Evolutionary conservation across 2,329 filamentous ascomycete species (phyloP).

Genomic region (Alternaria dauci): DNA sequence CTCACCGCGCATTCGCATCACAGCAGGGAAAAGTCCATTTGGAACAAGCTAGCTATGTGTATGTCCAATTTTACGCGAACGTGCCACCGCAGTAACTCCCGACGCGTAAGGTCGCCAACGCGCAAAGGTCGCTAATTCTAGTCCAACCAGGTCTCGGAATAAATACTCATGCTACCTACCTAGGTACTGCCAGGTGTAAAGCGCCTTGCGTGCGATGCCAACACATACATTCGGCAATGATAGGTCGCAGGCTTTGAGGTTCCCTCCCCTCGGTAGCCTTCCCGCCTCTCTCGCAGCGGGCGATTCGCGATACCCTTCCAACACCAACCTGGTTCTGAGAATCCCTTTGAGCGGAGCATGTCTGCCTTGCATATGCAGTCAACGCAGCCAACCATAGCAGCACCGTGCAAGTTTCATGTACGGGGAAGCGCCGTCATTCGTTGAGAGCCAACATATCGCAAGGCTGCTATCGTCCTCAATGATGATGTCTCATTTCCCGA

Average conservation of each 20-base stretch:
- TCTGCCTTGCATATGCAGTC: background rate
- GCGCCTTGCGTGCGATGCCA: background rate
- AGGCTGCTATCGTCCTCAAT: background rate
- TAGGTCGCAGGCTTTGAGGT: background rate
- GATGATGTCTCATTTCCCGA: no score
- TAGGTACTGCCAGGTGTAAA: background rate
- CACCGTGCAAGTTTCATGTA: background rate
- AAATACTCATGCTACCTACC: background rate
- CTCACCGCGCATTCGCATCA: background rate
- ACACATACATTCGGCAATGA: background rate
- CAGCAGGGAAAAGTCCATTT: background rate
- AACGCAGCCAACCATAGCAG: background rate
- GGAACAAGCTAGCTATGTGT: background rate
- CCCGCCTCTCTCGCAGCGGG: background rate
- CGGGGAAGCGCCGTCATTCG: background rate
- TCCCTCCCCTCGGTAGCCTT: background rate
- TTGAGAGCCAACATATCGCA: background rate
- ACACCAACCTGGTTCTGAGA: background rate
- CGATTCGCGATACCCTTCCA: background rate
- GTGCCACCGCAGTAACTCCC: background rate
- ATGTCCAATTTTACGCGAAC: background rate
- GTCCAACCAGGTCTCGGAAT: background rate
- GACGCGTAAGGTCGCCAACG: background rate
- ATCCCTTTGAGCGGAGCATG: background rate
- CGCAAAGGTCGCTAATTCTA: background rate